A percentile compares a stretch with the other conserved stretches of the same genome.
phyloP scores from a whole-genome alignment of 2,329 filamentous ascomycete species.

The Cercospora sp. region DNA sequence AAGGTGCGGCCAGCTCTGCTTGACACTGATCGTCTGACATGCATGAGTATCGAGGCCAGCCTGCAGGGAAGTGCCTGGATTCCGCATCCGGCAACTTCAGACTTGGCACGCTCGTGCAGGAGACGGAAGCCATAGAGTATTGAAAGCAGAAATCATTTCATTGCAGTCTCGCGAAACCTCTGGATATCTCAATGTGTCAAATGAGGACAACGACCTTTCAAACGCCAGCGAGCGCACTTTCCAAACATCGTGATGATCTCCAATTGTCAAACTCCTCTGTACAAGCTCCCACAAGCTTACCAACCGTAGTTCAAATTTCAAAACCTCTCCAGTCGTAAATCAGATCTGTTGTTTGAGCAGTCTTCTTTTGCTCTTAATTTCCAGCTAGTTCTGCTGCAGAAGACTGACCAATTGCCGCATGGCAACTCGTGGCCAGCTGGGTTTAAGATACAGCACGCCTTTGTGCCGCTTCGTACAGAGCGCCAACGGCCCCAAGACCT shows the following conservation, averaged over 20 bases:
- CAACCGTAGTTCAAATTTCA: background rate
- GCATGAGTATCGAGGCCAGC: background rate
- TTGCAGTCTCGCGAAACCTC: background rate
- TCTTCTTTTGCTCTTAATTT: background rate
- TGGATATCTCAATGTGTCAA: slow-evolving; percentile 14
- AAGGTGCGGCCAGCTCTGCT: background rate
- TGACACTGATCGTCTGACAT: background rate
- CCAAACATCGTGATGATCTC: background rate
- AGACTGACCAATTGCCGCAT: background rate
- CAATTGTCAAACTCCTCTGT: background rate
- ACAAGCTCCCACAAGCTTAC: background rate
- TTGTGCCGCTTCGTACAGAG: slow-evolving; percentile 75
- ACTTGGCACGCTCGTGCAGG: background rate
- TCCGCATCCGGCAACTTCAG: background rate
- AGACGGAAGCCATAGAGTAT: background rate
- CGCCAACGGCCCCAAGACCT: slow-evolving; percentile 66
- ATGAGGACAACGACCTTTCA: background rate
- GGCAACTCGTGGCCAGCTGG: background rate
- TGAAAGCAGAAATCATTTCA: slow-evolving; percentile 4
- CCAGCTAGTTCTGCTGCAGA: background rate
- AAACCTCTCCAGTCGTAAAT: background rate
- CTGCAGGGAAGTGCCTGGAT: background rate
- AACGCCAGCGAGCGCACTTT: slow-evolving; percentile 2
- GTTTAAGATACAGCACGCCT: slow-evolving; percentile 41
- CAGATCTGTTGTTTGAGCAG: background rate